Evolutionary conservation across 352 stramenopile species (phyloP).

Genomic region (Globisporangium barbulae): DNA sequence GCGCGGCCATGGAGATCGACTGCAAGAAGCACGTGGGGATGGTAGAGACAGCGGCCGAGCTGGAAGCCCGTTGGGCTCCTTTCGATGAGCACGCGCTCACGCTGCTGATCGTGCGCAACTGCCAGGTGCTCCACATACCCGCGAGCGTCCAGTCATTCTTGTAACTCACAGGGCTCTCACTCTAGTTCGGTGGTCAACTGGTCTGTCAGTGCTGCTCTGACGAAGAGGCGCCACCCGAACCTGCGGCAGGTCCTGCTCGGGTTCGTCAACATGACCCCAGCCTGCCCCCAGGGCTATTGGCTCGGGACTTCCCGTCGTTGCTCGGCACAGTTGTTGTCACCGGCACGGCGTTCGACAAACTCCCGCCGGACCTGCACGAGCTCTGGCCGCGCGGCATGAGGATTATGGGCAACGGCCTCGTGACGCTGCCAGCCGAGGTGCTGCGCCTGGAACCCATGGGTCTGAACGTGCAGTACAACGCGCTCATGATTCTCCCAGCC

Average conservation of each 20-base stretch:
- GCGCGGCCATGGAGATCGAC: not conserved
- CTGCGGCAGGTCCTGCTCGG: not conserved
- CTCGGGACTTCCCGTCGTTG: constrained; percentile 1
- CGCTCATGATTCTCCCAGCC: not conserved
- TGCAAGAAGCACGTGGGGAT: not conserved
- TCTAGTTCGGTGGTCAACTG: not conserved
- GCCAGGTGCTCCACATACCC: constrained; percentile 3
- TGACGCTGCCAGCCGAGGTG: not conserved
- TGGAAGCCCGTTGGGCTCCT: not conserved
- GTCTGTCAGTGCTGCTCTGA: not conserved
- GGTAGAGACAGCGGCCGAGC: not conserved
- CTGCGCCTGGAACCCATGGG: not conserved
- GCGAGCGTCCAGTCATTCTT: constrained; percentile 4
- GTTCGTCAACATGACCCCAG: not conserved
- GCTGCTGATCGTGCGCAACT: constrained; percentile 8
- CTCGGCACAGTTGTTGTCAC: not conserved
- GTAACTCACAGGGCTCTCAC: not conserved
- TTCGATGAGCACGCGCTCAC: not conserved
- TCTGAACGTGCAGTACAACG: not conserved
- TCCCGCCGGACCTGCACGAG: constrained; percentile 18
- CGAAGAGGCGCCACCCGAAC: not conserved
- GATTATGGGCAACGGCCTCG: not conserved
- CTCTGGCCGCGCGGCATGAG: constrained; percentile 8
- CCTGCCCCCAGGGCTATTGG: not conserved
- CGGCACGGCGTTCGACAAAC: not conserved